phyloP scores from a whole-genome alignment of 2,329 filamentous ascomycete species.

The Penicillium thymicola region DNA sequence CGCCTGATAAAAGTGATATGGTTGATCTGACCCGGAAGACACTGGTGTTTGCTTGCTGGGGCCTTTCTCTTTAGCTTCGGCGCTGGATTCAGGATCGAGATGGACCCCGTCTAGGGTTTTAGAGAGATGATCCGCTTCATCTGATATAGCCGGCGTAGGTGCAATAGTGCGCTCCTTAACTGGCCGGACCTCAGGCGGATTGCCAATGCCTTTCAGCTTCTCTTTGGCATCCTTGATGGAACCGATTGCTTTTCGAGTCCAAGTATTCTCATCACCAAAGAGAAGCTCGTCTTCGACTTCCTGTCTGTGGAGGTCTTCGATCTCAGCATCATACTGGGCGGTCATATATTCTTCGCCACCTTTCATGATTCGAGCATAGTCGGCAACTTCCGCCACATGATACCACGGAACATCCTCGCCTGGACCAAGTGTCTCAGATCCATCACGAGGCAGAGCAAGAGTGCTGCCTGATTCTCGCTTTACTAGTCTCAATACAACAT shows the following conservation, averaged over 20 bases:
- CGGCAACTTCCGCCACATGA: constrained; percentile 86
- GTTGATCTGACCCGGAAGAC: constrained; percentile 48
- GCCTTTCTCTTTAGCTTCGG: constrained; percentile 27
- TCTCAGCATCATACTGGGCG: constrained; percentile 74
- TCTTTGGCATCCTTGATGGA: constrained; percentile 73
- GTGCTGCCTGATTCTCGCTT: constrained; percentile 77
- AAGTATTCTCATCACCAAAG: constrained; percentile 90
- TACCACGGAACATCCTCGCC: constrained; percentile 89
- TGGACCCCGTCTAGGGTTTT: constrained; percentile 24
- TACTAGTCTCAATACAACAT: constrained; percentile 85
- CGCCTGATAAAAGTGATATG: constrained; percentile 85
- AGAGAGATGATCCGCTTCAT: constrained; percentile 24
- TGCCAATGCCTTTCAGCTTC: constrained; percentile 65
- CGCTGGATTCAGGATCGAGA: constrained; percentile 13
- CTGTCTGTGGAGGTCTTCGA: constrained; percentile 69
- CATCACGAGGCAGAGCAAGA: constrained; percentile 80
- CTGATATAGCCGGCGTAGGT: constrained; percentile 28
- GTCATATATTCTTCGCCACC: constrained; percentile 85
- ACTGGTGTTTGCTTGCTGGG: constrained; percentile 37
- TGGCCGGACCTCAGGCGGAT: constrained; percentile 54
- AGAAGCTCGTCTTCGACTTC: constrained; percentile 86
- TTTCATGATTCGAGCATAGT: constrained; percentile 95
- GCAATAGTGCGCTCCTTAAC: constrained; percentile 51
- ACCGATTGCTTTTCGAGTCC: constrained; percentile 79
- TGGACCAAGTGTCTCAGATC: constrained; percentile 64